Evolutionary conservation across 2,329 filamentous ascomycete species (phyloP), one percentile per base, ranked within the genome.

Genomic region (Alternaria brassicae): DNA sequence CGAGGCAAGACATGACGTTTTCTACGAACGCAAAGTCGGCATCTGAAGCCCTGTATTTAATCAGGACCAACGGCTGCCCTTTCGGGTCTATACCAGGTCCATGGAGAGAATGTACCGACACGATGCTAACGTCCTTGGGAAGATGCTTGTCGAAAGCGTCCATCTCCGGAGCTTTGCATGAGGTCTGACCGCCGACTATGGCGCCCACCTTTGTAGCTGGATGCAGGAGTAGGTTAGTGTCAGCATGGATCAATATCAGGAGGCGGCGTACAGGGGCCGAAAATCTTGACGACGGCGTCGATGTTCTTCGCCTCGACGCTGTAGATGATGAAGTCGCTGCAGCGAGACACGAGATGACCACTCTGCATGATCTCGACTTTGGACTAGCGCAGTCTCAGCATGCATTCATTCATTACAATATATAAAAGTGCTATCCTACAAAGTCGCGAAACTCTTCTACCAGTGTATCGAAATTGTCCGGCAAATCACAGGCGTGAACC

Each of bases 241-340:
- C 19, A 44, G 45, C 47, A 44, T 55, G 62, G 42, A 19, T 25
- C 44, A 45, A 50, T 36, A 41, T 21, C 41, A 42, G 39, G 58
- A 54, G 58, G 53, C 79, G 28, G 53, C 89, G 83, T 92, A 97
- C 93, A 97, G 71, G 94, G 94, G 65, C 93, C 95, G 79, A 92
- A 99, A 72, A 90, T 84, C 63, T 89, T 90, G 72, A 97, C 95
- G 71, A 97, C 91, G 68, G 85, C 86, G 76, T 92, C 91, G 78
- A 99, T 96, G 67, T 89, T 87, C 71, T 93, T 92, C 62, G 95
- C 95, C 81, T 98, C 94, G 79, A 99, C 95, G 80, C 91, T 96
- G 85, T 99, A 99, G 77, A 99, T 93, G 81, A 97, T 97, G 80
- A 93, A 98, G 85, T 98, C 94, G 89, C 93, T 97, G 79, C 89